phyloP scores from a whole-genome alignment of 768 basidiomycete species.

The Lepiota venenata region DNA sequence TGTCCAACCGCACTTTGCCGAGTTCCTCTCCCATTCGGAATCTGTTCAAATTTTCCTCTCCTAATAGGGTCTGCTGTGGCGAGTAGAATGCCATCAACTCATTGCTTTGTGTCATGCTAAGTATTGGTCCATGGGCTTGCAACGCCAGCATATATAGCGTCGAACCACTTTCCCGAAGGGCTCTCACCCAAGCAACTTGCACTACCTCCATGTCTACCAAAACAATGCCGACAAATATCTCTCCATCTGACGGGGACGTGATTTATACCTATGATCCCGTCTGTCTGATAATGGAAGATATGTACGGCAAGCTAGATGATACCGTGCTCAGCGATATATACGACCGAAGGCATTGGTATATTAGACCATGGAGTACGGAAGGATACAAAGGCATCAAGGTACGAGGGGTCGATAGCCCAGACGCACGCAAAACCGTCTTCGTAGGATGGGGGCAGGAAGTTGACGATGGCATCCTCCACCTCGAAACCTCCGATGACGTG shows the following conservation, averaged over 20 bases:
- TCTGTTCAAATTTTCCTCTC: neutral
- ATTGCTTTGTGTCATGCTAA: neutral
- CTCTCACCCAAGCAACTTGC: neutral
- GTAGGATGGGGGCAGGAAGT: constrained; percentile 5
- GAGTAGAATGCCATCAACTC: neutral
- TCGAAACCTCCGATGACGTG: neutral
- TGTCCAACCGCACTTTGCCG: too few species aligned
- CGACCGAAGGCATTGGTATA: neutral
- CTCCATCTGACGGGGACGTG: neutral
- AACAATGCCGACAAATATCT: neutral
- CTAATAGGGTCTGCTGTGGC: neutral
- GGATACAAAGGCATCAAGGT: neutral
- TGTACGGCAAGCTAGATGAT: neutral
- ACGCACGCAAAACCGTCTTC: neutral
- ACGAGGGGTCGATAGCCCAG: neutral
- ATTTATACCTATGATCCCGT: neutral
- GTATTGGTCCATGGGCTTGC: neutral
- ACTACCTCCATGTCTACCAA: neutral
- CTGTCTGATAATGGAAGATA: constrained; percentile 1
- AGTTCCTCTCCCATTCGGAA: too few species aligned
- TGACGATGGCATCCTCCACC: neutral
- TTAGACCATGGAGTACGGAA: neutral
- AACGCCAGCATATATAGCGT: neutral
- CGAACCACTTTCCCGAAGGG: neutral
- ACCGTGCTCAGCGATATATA: neutral